A percentile compares a stretch with the other conserved stretches of the same genome.
Evolutionary conservation across 495 filamentous ascomycete species (phyloP).

Genomic region (Acidiella bohemica): DNA sequence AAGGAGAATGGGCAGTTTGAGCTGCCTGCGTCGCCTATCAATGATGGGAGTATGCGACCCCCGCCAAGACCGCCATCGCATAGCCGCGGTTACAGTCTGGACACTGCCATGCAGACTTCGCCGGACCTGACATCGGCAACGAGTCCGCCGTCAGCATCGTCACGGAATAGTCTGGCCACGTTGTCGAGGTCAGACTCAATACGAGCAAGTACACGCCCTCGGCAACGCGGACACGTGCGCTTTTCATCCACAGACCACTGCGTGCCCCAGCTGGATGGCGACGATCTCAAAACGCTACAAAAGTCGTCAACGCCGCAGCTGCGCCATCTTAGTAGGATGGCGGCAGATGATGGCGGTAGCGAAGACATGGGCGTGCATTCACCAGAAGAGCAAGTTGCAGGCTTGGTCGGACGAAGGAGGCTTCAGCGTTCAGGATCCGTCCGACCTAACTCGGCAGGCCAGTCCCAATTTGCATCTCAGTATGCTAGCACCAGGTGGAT

Average conservation of each 20-base stretch:
- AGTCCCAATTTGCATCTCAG: slow-evolving; percentile 14
- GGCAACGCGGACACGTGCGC: slow-evolving; percentile 12
- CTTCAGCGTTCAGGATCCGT: slow-evolving; percentile 50
- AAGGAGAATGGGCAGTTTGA: slow-evolving; percentile 4
- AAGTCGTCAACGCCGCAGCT: slow-evolving; percentile 80
- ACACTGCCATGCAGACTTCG: slow-evolving; percentile 1
- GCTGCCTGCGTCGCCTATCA: background rate
- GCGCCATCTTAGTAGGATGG: slow-evolving; percentile 75
- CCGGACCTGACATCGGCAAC: slow-evolving; percentile 7
- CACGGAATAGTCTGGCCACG: slow-evolving; percentile 16
- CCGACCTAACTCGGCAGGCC: slow-evolving; percentile 4
- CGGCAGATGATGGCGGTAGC: slow-evolving; percentile 48
- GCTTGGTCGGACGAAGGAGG: slow-evolving; percentile 67
- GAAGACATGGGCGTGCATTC: slow-evolving; percentile 70
- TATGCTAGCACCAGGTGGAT: slow-evolving; percentile 72
- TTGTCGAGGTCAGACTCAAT: slow-evolving; percentile 27
- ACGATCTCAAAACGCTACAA: slow-evolving; percentile 60
- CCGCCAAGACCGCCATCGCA: slow-evolving; percentile 12
- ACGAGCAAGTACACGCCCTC: slow-evolving; percentile 18
- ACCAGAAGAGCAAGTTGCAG: slow-evolving; percentile 67
- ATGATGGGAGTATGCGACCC: slow-evolving; percentile 2
- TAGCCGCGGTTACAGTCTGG: slow-evolving; percentile 8
- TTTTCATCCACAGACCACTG: slow-evolving; percentile 12
- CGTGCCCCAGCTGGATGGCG: slow-evolving; percentile 14
- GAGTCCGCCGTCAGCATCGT: slow-evolving; percentile 1